Percentiles rank a stretch among this genome's conserved stretches.
These are phyloP conservation scores for Neopestalotiopsis rosae DNA, from an alignment of 2,329 filamentous ascomycete species.

Conservation along the genomic window DNA sequence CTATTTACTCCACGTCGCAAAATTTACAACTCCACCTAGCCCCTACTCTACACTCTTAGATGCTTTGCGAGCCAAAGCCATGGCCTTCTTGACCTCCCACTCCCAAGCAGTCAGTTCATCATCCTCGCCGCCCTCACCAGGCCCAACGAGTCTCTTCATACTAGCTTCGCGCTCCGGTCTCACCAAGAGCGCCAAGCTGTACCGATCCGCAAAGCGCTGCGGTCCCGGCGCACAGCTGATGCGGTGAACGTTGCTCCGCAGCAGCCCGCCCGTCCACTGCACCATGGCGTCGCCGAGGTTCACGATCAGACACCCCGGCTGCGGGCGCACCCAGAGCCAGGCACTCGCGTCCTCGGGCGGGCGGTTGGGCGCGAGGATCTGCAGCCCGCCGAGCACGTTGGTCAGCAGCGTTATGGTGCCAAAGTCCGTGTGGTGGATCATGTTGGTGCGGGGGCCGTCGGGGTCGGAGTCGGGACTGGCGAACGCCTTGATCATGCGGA, in stretches of 20 bases:
- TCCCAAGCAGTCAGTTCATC: slow-evolving; percentile 6
- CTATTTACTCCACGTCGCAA: too few species aligned
- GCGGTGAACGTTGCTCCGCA: slow-evolving; percentile 33
- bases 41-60: background rate
- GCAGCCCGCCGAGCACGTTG: slow-evolving; percentile 41
- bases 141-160: slow-evolving; percentile 18
- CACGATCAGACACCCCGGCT: slow-evolving; percentile 29
- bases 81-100: slow-evolving; percentile 17
- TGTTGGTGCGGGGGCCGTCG: slow-evolving; percentile 27
- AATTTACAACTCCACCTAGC: background rate
- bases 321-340: slow-evolving; percentile 30
- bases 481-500: slow-evolving; percentile 26
- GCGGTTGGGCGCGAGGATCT: slow-evolving; percentile 35
- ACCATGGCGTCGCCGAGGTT: slow-evolving; percentile 30
- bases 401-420: slow-evolving; percentile 42
- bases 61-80: background rate
- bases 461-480: slow-evolving; percentile 24
- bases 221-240: slow-evolving; percentile 22
- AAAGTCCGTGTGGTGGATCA: slow-evolving; percentile 41
- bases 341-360: slow-evolving; percentile 18
- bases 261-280: slow-evolving; percentile 28
- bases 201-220: slow-evolving; percentile 27
- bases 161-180: slow-evolving; percentile 24
- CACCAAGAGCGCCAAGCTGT: slow-evolving; percentile 24
- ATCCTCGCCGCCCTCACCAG: background rate